Conservation (phyloP, 768 basidiomycete species). For the Rossbeevera mucosa region DNA sequence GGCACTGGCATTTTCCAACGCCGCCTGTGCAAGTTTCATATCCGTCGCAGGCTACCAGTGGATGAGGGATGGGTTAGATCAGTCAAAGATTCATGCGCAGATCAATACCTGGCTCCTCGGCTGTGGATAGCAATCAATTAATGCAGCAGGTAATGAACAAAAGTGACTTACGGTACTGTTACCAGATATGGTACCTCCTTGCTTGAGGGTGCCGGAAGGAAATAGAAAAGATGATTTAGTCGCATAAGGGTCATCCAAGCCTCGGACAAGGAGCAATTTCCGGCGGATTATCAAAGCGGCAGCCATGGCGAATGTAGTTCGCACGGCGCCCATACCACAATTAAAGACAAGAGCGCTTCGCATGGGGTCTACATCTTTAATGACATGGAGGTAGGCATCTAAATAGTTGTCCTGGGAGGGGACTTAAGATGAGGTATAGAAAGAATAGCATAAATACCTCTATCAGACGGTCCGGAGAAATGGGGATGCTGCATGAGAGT, state of each 20-base stretch:
- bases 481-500: slow-evolving; percentile 69
- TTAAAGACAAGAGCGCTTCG: slow-evolving; percentile 86
- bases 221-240: slow-evolving; percentile 28
- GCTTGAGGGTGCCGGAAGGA: slow-evolving; percentile 9
- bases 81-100: neutral
- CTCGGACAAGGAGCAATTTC: slow-evolving; percentile 59
- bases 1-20: slow-evolving; percentile 68
- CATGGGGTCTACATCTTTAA: slow-evolving; percentile 74
- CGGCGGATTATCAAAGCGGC: slow-evolving; percentile 83
- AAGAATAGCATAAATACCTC: slow-evolving; percentile 49
- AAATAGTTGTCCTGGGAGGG: slow-evolving; percentile 79
- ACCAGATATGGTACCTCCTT: slow-evolving; percentile 32
- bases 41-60: slow-evolving; percentile 50
- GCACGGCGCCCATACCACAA: slow-evolving; percentile 95
- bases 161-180: slow-evolving; percentile 44
- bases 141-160: neutral
- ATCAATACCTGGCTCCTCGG: slow-evolving; percentile 28
- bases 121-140: slow-evolving; percentile 12
- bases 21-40: slow-evolving; percentile 53
- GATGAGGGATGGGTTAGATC: slow-evolving; percentile 9
- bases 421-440: neutral
- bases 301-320: slow-evolving; percentile 97
- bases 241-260: slow-evolving; percentile 76
- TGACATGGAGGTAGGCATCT: slow-evolving; percentile 84
- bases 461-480: slow-evolving; percentile 86